phyloP scores from a whole-genome alignment of 2,329 filamentous ascomycete species.

The Paecilomyces formosus region DNA sequence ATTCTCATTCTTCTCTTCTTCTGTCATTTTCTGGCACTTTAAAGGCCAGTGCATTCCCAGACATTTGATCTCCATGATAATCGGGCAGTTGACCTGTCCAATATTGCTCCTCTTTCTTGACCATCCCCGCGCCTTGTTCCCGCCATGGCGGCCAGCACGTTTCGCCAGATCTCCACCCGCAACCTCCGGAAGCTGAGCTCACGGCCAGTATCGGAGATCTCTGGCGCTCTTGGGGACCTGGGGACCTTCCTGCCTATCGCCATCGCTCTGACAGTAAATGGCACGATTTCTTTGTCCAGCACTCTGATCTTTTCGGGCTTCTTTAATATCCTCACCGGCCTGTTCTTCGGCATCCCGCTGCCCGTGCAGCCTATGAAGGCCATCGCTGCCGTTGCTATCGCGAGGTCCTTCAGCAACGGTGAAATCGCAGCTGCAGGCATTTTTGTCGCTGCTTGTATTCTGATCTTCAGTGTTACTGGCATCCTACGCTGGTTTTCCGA shows the following conservation, averaged over 20 bases:
- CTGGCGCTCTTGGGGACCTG: constrained; percentile 80
- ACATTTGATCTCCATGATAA: background rate
- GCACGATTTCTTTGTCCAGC: constrained; percentile 71
- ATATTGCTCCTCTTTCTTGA: background rate
- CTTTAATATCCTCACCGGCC: constrained; percentile 77
- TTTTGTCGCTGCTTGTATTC: constrained; percentile 65
- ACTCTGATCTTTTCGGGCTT: constrained; percentile 84
- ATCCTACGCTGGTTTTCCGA: constrained; percentile 65
- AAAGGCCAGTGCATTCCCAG: background rate
- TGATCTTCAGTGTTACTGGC: constrained; percentile 71
- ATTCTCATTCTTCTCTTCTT: background rate
- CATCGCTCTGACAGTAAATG: constrained; percentile 71
- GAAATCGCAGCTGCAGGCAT: constrained; percentile 78
- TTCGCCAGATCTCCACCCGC: constrained; percentile 29
- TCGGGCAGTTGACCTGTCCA: background rate
- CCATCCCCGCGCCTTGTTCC: background rate
- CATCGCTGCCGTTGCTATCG: constrained; percentile 83
- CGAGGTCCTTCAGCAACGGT: constrained; percentile 56
- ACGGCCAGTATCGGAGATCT: constrained; percentile 66
- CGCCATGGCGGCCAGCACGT: constrained; percentile 16
- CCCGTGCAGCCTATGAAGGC: constrained; percentile 89
- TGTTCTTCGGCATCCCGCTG: constrained; percentile 77
- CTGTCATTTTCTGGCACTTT: background rate
- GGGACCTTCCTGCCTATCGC: constrained; percentile 85
- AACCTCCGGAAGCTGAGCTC: constrained; percentile 51